Evolutionary conservation across 805 yeast species (phyloP).

Genomic region (Pichia membranifaciens): DNA sequence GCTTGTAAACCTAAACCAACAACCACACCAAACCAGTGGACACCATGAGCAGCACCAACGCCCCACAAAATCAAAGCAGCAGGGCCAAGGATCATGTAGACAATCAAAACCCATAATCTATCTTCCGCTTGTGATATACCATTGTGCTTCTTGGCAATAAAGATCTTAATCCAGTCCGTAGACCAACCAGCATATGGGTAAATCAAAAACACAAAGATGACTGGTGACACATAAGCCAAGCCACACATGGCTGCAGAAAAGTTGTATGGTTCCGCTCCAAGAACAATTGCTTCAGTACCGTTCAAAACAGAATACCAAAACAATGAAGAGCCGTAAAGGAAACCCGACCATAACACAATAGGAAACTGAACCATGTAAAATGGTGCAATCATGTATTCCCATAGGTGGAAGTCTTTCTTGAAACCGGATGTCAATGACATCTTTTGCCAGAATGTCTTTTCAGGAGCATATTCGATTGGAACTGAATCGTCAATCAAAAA

Average conservation of each 20-base stretch:
- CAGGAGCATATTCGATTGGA: slow-evolving; percentile 21
- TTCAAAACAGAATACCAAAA: slow-evolving; percentile 45
- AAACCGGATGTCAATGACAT: slow-evolving; percentile 38
- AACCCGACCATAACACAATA: slow-evolving; percentile 54
- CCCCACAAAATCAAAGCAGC: slow-evolving; percentile 58
- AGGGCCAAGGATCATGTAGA: slow-evolving; percentile 46
- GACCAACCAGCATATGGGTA: slow-evolving; percentile 44
- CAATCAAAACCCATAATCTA: slow-evolving; percentile 45
- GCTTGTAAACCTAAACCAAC: slow-evolving; percentile 53
- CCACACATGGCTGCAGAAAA: slow-evolving; percentile 44
- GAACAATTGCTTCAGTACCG: slow-evolving; percentile 40
- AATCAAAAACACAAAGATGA: slow-evolving; percentile 39
- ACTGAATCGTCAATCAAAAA: slow-evolving; percentile 22
- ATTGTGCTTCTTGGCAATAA: slow-evolving; percentile 41
- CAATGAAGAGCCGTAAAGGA: slow-evolving; percentile 44
- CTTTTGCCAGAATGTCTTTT: slow-evolving; percentile 38
- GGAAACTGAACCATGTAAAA: slow-evolving; percentile 42
- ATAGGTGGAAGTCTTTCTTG: slow-evolving; percentile 25
- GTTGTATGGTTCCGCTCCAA: slow-evolving; percentile 45
- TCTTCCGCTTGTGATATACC: slow-evolving; percentile 55
- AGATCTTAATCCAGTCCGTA: slow-evolving; percentile 46
- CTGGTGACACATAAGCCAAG: slow-evolving; percentile 47
- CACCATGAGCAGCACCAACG: slow-evolving; percentile 49
- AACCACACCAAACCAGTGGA: slow-evolving; percentile 51
- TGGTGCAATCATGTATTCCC: slow-evolving; percentile 32